Evolutionary conservation across 495 filamentous ascomycete species (phyloP), one percentile per base, ranked within the genome.

Genomic region (Hypoxylon lenormandii): DNA sequence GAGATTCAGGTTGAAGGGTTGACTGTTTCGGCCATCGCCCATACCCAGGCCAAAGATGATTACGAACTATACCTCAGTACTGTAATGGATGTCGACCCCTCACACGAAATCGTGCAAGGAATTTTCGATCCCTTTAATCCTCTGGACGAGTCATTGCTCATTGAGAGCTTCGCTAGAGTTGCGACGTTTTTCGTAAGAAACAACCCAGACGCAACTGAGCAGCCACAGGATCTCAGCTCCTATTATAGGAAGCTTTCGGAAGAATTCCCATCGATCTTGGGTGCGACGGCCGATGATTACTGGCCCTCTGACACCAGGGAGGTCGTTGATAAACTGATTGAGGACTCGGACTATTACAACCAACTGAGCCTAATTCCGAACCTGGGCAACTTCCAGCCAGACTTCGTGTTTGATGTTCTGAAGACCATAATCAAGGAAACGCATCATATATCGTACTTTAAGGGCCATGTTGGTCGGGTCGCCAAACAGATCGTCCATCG

Each of bases 61-160:
- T 70, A 73, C 19, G 80, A 82, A 53, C 66, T 82, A 1, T 83
- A 82, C 42, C 70, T 82, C 18, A 74, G 74, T n/a, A 82, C 80
- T 0, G 66, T 74, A 38, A 60, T 72, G 30, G 76, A 81, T 15
- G 11, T 81, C 3, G 80, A 83, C 26, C 80, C 80, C 1, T 78
- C 79, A 12, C 69, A 79, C 28, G 75, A 76, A 37, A 81, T 83
- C 37, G 59, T 76, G n/a, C 30, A 28, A 5, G 38, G 48, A 0
- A 45, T 63, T 0, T 8, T 28, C 0, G 21, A 43, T 3, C 47
- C 55, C n/a, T n/a, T n/a, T 0, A 13, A 48, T 6, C 12, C 40
- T 8, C 21, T 6, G 0, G 19, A 61, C 0, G 74, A 70, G 18
- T 55, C 60, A 2, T 58, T 68, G 22, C 71, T 83, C 0, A 42